Evolutionary conservation across 208 protist species (phyloP), one percentile per base, ranked within the genome.

Genomic region (Angomonas deanei): DNA sequence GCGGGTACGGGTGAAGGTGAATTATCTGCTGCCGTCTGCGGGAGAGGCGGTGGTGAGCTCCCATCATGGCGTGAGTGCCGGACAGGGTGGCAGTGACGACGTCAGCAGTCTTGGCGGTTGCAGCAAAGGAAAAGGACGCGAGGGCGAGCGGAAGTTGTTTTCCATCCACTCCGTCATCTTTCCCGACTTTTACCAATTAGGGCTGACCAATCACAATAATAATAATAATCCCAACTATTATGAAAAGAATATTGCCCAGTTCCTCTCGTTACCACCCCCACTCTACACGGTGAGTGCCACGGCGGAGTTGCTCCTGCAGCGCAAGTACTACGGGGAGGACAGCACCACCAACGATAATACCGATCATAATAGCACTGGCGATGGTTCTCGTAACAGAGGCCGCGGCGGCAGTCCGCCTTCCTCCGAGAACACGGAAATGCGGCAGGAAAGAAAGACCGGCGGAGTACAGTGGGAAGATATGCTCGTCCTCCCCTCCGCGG

Each of bases 401-500:
- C 19, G 3, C 10, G 47, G 56, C 49, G 46, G 38, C 42, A 32
- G 26, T 21, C 36, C 57, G 36, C 23, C 36, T 65, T 61, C 4
- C 59, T 65, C 31, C 49, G n/a, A n/a, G n/a, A n/a, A n/a, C n/a
- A n/a, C n/a, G n/a, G n/a, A n/a, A n/a, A n/a, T n/a, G n/a, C n/a
- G n/a, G n/a, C n/a, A n/a, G n/a, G n/a, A n/a, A n/a, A n/a, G n/a
- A n/a, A n/a, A n/a, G 55, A 49, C 34, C 38, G 46, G 60, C 61
- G 15, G 67, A 32, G 31, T 62, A 57, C 34, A 52, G 62, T 70
- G 70, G 70, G 32, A 31, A 0, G 70, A 76, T 34, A 61, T 76
- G 53, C 61, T 62, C 1, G 72, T 70, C 6, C 36, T 78, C 28
- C 72, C 72, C 13, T 70, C 72, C 0, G 48, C 67, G 0, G 72